Conservation (phyloP, 257 asterid species). For the Leptodermis oblonga region DNA sequence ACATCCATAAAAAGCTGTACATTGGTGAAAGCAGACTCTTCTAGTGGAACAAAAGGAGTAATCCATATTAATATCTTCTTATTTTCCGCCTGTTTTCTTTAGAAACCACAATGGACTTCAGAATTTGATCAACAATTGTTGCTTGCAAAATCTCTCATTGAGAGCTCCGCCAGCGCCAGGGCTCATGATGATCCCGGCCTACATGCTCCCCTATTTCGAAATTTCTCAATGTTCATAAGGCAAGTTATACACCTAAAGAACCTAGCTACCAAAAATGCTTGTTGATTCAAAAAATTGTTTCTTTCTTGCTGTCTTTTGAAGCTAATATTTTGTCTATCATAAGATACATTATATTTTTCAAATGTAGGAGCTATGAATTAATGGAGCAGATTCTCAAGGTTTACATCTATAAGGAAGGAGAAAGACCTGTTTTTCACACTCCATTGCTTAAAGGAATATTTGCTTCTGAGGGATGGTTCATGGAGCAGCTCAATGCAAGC, state of each 20-base stretch:
- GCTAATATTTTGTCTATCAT: too few species aligned
- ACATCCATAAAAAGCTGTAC: too few species aligned
- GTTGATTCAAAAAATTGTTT: not conserved
- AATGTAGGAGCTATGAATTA: slow-evolving; percentile 39
- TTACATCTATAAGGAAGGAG: too few species aligned
- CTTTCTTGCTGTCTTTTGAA: not conserved
- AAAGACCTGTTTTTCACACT: too few species aligned
- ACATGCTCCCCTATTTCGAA: slow-evolving; percentile 57
- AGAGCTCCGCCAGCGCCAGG: slow-evolving; percentile 37
- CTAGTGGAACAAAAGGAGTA: too few species aligned
- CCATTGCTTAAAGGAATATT: too few species aligned
- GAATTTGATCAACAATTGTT: slow-evolving; percentile 50
- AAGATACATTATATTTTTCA: not conserved
- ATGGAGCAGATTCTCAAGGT: slow-evolving; percentile 34
- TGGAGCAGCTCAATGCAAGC: too few species aligned
- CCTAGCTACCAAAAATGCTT: not conserved
- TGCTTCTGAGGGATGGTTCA: too few species aligned
- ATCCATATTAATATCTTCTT: not conserved
- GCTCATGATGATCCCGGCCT: slow-evolving; percentile 23
- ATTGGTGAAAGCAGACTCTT: too few species aligned
- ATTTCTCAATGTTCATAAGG: slow-evolving; percentile 50
- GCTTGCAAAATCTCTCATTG: slow-evolving; percentile 43
- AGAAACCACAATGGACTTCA: slow-evolving; percentile 72
- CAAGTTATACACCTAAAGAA: slow-evolving; percentile 10
- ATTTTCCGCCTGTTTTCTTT: slow-evolving; percentile 19